A percentile compares a stretch with the other conserved stretches of the same genome.
phyloP scores from a whole-genome alignment of 2,329 filamentous ascomycete species.

The Fusarium sp. region DNA sequence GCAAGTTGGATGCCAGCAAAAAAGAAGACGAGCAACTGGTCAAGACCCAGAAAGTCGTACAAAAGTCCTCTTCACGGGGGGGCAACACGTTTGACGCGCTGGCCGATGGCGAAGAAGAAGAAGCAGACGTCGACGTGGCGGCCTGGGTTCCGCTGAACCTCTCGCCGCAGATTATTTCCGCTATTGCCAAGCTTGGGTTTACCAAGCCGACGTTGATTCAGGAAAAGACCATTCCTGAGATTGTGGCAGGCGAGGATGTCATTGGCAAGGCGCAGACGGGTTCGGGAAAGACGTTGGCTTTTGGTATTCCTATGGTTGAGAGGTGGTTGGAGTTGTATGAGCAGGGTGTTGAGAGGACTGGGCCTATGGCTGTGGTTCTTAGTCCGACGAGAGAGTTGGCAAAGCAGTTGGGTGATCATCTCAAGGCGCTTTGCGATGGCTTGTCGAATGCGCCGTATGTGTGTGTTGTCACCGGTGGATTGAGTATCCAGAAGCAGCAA shows the following conservation, averaged over 20 bases:
- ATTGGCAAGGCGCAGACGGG: conserved; percentile 97
- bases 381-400: conserved; percentile 94
- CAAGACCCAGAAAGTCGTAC: conserved; percentile 51
- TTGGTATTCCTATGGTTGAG: conserved; percentile 93
- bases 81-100: conserved; percentile 67
- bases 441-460: conserved; percentile 74
- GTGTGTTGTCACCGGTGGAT: conserved; percentile 90
- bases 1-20: conserved; percentile 47
- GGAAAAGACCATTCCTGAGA: conserved; percentile 80
- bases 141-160: conserved; percentile 82
- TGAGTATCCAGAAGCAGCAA: conserved; percentile 96
- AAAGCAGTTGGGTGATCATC: conserved; percentile 88
- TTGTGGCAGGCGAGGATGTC: conserved; percentile 86
- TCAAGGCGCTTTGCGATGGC: conserved; percentile 77
- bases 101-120: conserved; percentile 64
- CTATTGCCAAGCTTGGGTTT: conserved; percentile 85
- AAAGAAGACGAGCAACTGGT: conserved; percentile 47
- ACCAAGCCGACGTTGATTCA: conserved; percentile 86
- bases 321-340: conserved; percentile 72
- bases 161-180: conserved; percentile 76
- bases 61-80: conserved; percentile 52
- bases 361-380: conserved; percentile 81
- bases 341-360: conserved; percentile 45
- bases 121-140: conserved; percentile 75
- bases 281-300: conserved; percentile 96